Percentiles rank a stretch among this genome's conserved stretches.
phyloP scores from a whole-genome alignment of 345 rosid genomes.

The Citrus mangshanensis region DNA sequence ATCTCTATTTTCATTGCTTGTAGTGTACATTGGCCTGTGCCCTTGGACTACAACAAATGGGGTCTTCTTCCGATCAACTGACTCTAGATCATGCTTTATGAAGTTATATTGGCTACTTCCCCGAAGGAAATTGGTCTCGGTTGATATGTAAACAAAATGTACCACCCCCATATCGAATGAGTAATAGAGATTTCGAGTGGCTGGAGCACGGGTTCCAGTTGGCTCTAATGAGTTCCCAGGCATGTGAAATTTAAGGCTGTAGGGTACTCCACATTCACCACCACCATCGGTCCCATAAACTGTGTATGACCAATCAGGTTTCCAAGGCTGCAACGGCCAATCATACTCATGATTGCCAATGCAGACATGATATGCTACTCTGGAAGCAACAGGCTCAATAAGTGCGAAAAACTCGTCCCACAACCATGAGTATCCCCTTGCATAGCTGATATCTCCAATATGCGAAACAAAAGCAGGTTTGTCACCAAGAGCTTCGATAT shows the following conservation, averaged over 20 bases:
- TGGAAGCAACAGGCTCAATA: constrained; percentile 78
- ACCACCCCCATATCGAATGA: constrained; percentile 70
- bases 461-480: constrained; percentile 73
- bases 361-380: constrained; percentile 81
- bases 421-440: constrained; percentile 80
- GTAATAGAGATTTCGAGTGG: constrained; percentile 76
- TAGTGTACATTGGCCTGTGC: constrained; percentile 95
- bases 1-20: constrained; percentile 61
- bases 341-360: constrained; percentile 94
- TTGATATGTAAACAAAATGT: constrained; percentile 79
- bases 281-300: constrained; percentile 80
- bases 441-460: constrained; percentile 93
- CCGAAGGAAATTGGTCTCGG: constrained; percentile 77
- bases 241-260: constrained; percentile 85
- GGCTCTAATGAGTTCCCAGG: constrained; percentile 85
- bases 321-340: constrained; percentile 96
- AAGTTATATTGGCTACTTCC: constrained; percentile 76
- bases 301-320: constrained; percentile 63
- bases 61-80: constrained; percentile 67
- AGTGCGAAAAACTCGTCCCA: constrained; percentile 89
- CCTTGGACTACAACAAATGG: constrained; percentile 84
- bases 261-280: constrained; percentile 94
- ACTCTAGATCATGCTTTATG: constrained; percentile 69
- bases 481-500: constrained; percentile 62
- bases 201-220: constrained; percentile 64